Conservation (phyloP, 495 filamentous ascomycete genomes). For the Podospora appendiculata region DNA sequence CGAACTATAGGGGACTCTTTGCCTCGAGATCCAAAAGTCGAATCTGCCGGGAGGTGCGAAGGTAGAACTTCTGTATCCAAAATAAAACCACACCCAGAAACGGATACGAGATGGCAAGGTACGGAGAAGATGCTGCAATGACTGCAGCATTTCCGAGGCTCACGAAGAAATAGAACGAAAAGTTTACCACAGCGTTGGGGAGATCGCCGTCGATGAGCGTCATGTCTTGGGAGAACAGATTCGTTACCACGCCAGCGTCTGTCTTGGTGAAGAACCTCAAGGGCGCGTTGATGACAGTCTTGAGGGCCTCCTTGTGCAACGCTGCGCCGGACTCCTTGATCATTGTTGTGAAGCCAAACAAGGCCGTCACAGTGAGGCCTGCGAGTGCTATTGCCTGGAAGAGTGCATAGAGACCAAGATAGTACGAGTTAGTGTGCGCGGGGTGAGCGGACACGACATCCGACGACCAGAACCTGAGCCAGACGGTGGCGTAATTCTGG, state of each 20-base stretch:
- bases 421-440: slow-evolving; percentile 13
- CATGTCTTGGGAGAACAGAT: slow-evolving; percentile 34
- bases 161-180: background rate
- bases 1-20: slow-evolving; percentile 26
- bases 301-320: slow-evolving; percentile 12
- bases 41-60: slow-evolving; percentile 50
- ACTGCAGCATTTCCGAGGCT: slow-evolving; percentile 19
- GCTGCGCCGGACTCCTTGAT: slow-evolving; percentile 8
- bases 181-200: slow-evolving; percentile 13
- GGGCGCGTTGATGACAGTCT: slow-evolving; percentile 18
- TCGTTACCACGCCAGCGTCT: slow-evolving; percentile 25
- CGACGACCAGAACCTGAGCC: slow-evolving; percentile 20
- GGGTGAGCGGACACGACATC: slow-evolving; percentile 7
- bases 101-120: slow-evolving; percentile 22
- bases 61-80: slow-evolving; percentile 46
- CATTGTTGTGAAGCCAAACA: slow-evolving; percentile 10
- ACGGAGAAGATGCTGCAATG: slow-evolving; percentile 17
- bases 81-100: slow-evolving; percentile 28
- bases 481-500: slow-evolving; percentile 14
- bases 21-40: slow-evolving; percentile 49
- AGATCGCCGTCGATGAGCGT: slow-evolving; percentile 18
- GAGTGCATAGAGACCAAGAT: slow-evolving; percentile 15
- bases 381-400: slow-evolving; percentile 12
- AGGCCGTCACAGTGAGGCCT: slow-evolving; percentile 5
- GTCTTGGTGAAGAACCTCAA: slow-evolving; percentile 17